Percentiles rank a stretch among this genome's conserved stretches.
Conservation (phyloP, 139 green algal genomes). For the Nannochloris sp. region DNA sequence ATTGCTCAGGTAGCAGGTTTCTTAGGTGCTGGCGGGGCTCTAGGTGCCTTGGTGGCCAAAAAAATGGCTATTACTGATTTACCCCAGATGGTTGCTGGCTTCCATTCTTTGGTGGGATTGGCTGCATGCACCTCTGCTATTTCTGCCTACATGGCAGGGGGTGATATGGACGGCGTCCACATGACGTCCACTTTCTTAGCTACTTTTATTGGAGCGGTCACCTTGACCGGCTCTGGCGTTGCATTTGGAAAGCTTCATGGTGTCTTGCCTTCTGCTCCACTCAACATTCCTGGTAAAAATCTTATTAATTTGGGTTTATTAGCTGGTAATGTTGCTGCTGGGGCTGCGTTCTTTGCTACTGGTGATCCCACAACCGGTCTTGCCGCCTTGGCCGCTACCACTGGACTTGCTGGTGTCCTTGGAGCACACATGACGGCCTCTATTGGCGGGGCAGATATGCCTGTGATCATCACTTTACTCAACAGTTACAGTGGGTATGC, state of each 20-base stretch:
- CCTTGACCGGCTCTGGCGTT: slow-evolving; percentile 70
- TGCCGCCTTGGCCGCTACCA: slow-evolving; percentile 47
- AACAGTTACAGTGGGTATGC: slow-evolving; percentile 83
- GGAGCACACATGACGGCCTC: slow-evolving; percentile 77
- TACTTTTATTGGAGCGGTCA: slow-evolving; percentile 78
- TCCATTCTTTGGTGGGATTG: slow-evolving; percentile 80
- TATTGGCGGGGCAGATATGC: slow-evolving; percentile 83
- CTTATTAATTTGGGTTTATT: slow-evolving; percentile 54
- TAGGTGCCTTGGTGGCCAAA: slow-evolving; percentile 47
- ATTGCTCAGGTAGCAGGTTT: slow-evolving; percentile 26
- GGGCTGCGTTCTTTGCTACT: slow-evolving; percentile 40
- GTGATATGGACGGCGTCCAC: slow-evolving; percentile 38
- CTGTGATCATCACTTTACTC: slow-evolving; percentile 87
- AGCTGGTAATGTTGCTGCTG: slow-evolving; percentile 42
- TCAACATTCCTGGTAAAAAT: slow-evolving; percentile 76
- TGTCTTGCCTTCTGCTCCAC: slow-evolving; percentile 46
- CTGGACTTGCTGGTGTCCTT: slow-evolving; percentile 53
- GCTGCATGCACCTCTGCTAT: slow-evolving; percentile 64
- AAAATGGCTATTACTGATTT: slow-evolving; percentile 65
- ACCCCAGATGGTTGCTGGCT: slow-evolving; percentile 70
- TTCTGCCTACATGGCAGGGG: slow-evolving; percentile 53
- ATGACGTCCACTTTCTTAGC: slow-evolving; percentile 66
- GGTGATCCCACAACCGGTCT: slow-evolving; percentile 34
- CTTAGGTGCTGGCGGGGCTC: slow-evolving; percentile 36
- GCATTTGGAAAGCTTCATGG: slow-evolving; percentile 89